Evolutionary conservation across 2,329 filamentous ascomycete genomes (phyloP), one percentile per base, ranked within the genome.

Genomic region (Dactylonectria macrodidyma): DNA sequence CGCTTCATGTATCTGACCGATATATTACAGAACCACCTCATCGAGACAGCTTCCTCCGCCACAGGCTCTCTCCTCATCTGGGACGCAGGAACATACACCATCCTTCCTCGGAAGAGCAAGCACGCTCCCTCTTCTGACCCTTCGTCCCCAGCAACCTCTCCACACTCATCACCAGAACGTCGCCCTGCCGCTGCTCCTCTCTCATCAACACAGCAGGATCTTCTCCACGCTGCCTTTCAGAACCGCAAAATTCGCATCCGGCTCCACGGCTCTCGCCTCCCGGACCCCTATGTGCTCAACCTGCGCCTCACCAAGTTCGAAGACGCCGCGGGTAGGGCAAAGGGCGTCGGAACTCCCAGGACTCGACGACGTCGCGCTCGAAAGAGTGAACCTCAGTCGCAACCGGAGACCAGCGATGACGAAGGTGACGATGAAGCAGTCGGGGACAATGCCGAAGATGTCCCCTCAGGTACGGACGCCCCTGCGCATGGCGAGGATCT

Each of bases 41-140:
- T 90, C 60, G 89, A 91, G 73, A 89, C 87, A 1, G 89, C 84
- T 3, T 88, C 87, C 2, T 34, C 74, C 2, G 78, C 80, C 14
- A 89, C 88, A 3, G 89, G 89, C 2, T 89, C 87, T 9, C 82
- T 91, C 65, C 80, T 91, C 10, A 87, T 91, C 47, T 91, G 89
- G 89, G 89, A 91, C 71, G 89, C 87, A 1, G 89, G 89, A 2
- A 86, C 86, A 36, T 91, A 90, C 71, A 82, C 84, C 50, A 76
- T 91, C 11, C 79, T 91, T 12, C 83, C 86, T 8, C 81, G 75
- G n/a, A 74, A 67, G 38, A 78, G 71, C 58, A 80, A 84, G 57
- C 73, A 80, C 55, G 75, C 75, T 1, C 76, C 81, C 3, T 65
- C 81, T 1, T 75, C 76, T 10, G 80, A 79, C 33, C 78, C 76